Evolutionary conservation across 768 basidiomycete genomes (phyloP), one percentile per base, ranked within the genome.

Genomic region (Holtermannia corniformis): DNA sequence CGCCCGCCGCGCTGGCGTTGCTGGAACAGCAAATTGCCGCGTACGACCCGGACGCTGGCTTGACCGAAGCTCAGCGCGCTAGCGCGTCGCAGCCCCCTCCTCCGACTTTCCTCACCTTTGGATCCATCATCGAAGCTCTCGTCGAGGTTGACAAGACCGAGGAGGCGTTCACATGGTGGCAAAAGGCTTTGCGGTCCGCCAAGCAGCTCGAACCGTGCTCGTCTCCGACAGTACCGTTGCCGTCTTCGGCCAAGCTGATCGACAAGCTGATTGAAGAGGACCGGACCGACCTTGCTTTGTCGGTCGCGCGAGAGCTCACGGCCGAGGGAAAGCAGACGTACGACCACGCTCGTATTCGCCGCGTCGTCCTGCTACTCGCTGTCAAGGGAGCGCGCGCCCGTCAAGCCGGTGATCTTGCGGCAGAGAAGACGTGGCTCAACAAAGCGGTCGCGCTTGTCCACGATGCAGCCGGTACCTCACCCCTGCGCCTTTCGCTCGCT

Each of bases 111-210:
- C 4, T n/a, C 25, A 74, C 83, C 1, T 89, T 81, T 81, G 85
- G 86, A 59, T 75, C 78, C 61, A 87, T 88, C 83, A 81, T 91
- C 28, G 77, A 81, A 45, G 78, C 82, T 0, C 83, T 86, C 69
- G 83, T 91, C 75, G 77, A 75, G 37, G 78, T 75, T 37, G 81
- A 81, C 1, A 72, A 81, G 47, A 77, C 84, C 0, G 80, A 80
- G 20, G 79, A 78, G 43, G 88, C 82, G 7, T 62, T 89, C 10
- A 79, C 70, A 21, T 69, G 90, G 2, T 73, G 91, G 41, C 81
- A 85, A 51, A 72, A 77, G 56, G 88, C 90, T 85, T 73, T 89
- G 69, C 76, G 79, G 51, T 73, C 78, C 0, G 51, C 71, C 5
- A 58, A 37, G 45, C 37, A n/a, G n/a, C n/a, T n/a, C n/a, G n/a